Evolutionary conservation across 768 basidiomycete genomes (phyloP).

Genomic region (button mushroom (Agaricus bisporus)): DNA sequence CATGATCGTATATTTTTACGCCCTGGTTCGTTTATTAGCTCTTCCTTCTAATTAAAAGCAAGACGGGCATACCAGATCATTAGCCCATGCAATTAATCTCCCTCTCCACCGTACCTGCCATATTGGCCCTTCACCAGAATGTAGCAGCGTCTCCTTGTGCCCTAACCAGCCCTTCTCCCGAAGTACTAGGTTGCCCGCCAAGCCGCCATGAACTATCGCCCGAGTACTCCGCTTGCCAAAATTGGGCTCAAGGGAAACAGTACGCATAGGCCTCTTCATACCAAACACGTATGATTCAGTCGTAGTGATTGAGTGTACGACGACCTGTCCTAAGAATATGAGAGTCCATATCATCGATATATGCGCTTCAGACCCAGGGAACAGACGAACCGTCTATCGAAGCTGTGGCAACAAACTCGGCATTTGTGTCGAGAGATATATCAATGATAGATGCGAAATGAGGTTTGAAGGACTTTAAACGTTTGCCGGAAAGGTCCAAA

Average conservation of each 20-base stretch:
- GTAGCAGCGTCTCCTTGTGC: constrained; percentile 81
- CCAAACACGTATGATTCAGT: constrained; percentile 82
- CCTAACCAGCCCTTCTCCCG: constrained; percentile 97
- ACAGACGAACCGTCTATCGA: constrained; percentile 79
- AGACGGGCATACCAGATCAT: constrained; percentile 62
- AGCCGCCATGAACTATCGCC: constrained; percentile 85
- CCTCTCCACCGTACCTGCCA: constrained; percentile 89
- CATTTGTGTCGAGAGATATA: constrained; percentile 76
- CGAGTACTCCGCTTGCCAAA: constrained; percentile 76
- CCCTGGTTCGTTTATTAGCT: constrained; percentile 45
- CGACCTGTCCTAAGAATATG: constrained; percentile 69
- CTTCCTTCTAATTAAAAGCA: not conserved
- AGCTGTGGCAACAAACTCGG: constrained; percentile 87
- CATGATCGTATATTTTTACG: constrained; percentile 88
- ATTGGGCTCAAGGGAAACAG: constrained; percentile 84
- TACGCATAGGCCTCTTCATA: constrained; percentile 87
- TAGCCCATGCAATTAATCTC: constrained; percentile 91
- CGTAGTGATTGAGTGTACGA: constrained; percentile 76
- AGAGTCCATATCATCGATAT: constrained; percentile 15
- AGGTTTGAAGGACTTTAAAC: constrained; percentile 85
- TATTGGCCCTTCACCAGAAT: constrained; percentile 87
- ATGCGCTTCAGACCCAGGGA: not conserved
- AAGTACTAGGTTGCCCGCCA: constrained; percentile 81
- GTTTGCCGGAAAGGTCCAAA: constrained; percentile 69
- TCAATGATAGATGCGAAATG: constrained; percentile 86